These are phyloP conservation scores for Kalmusia sp. DNA, from an alignment of 2,329 filamentous ascomycete species.

Conservation along the genomic window DNA sequence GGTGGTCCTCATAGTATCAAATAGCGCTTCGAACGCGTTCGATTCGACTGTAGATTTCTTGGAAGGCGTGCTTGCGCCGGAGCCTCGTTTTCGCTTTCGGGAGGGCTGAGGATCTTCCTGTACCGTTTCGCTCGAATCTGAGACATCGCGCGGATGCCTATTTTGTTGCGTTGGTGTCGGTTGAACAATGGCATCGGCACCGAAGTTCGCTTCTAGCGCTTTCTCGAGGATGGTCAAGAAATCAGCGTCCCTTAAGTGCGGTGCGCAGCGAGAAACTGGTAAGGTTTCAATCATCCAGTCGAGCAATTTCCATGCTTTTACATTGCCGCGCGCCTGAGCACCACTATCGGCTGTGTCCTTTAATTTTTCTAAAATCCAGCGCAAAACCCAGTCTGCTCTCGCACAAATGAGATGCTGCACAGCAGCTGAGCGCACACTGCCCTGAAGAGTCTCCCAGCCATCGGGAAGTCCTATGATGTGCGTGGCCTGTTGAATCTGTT, in stretches of 20 bases:
- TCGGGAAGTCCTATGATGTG: slow-evolving; percentile 48
- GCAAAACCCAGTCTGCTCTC: slow-evolving; percentile 70
- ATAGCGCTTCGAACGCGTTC: slow-evolving; percentile 26
- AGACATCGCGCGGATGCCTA: slow-evolving; percentile 21
- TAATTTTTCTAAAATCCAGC: slow-evolving; percentile 70
- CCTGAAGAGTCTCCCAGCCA: slow-evolving; percentile 28
- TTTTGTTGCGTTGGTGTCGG: slow-evolving; percentile 12
- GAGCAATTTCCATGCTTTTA: slow-evolving; percentile 65
- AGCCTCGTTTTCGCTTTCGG: slow-evolving; percentile 45
- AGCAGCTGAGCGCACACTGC: slow-evolving; percentile 13
- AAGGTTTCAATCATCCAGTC: slow-evolving; percentile 68
- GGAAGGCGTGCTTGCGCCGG: slow-evolving; percentile 19
- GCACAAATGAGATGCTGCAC: slow-evolving; percentile 30
- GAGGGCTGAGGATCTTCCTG: slow-evolving; percentile 34
- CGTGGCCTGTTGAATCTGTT: slow-evolving; percentile 50
- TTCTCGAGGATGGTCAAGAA: slow-evolving; percentile 72
- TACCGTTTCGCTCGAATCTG: slow-evolving; percentile 38
- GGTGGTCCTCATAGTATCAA: slow-evolving; percentile 26
- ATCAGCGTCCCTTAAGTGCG: slow-evolving; percentile 72
- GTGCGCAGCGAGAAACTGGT: slow-evolving; percentile 72
- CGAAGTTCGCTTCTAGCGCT: slow-evolving; percentile 64
- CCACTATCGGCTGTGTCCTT: slow-evolving; percentile 49
- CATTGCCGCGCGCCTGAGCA: slow-evolving; percentile 50
- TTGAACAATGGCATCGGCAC: slow-evolving; percentile 13
- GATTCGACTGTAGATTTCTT: slow-evolving; percentile 22